A percentile compares a stretch with the other conserved stretches of the same genome.
phyloP scores from a whole-genome alignment of 768 basidiomycete species.

The Lactarius sanguifluus region DNA sequence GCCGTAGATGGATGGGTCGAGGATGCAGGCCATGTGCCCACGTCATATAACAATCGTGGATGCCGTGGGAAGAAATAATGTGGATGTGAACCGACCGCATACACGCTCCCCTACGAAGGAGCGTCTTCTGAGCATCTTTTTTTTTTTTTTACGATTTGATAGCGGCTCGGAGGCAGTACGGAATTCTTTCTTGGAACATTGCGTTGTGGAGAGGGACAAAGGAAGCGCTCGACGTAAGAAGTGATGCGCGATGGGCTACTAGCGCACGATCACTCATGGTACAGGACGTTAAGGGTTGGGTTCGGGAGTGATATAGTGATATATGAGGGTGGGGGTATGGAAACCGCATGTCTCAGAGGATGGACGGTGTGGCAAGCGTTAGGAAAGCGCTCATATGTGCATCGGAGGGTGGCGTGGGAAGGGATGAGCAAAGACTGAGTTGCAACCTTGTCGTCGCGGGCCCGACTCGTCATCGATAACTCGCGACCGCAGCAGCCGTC shows the following conservation, averaged over 20 bases:
- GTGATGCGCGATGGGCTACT: neutral
- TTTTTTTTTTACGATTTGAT: slow-evolving; percentile 3
- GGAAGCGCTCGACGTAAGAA: neutral
- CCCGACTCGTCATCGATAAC: slow-evolving; percentile 8
- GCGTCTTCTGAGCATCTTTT: neutral
- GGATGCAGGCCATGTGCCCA: neutral
- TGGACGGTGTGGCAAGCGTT: neutral
- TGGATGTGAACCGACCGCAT: neutral
- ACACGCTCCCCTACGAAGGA: neutral
- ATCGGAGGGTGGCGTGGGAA: slow-evolving; percentile 23
- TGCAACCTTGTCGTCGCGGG: slow-evolving; percentile 4
- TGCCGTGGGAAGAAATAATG: neutral
- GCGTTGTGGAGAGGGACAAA: neutral
- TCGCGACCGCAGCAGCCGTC: neutral
- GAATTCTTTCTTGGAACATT: slow-evolving; percentile 14
- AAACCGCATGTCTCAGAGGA: neutral
- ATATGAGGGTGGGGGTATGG: neutral
- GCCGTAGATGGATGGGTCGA: neutral
- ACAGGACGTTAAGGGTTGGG: neutral
- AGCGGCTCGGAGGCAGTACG: neutral
- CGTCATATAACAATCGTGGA: neutral
- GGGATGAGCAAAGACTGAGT: slow-evolving; percentile 2
- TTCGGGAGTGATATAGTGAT: neutral
- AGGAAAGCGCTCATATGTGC: neutral
- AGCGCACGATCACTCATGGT: neutral